Percentiles rank a stretch among this genome's conserved stretches.
phyloP scores from a whole-genome alignment of 805 yeast genomes.

The Lachancea thermotolerans region DNA sequence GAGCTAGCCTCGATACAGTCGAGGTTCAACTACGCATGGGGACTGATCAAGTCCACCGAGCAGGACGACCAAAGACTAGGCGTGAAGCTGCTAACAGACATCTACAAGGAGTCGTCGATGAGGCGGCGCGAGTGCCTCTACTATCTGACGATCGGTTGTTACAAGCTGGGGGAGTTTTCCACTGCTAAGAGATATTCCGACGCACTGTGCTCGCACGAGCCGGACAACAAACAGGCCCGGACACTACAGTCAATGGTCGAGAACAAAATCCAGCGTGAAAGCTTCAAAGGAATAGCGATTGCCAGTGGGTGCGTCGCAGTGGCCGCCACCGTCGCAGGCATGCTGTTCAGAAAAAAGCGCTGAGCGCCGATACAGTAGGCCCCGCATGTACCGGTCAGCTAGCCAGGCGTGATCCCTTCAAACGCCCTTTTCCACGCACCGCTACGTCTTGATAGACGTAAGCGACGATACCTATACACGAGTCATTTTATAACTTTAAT shows the following conservation, averaged over 20 bases:
- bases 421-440: too few species aligned
- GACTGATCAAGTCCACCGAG: slow-evolving; percentile 65
- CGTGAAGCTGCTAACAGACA: slow-evolving; percentile 60
- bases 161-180: slow-evolving; percentile 77
- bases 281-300: slow-evolving; percentile 80
- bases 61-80: slow-evolving; percentile 70
- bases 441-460: too few species aligned
- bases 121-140: slow-evolving; percentile 86
- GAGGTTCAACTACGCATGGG: slow-evolving; percentile 95
- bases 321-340: slow-evolving; percentile 52
- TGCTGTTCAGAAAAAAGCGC: slow-evolving; percentile 17
- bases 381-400: too few species aligned
- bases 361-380: background rate
- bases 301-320: slow-evolving; percentile 82
- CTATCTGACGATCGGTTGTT: slow-evolving; percentile 81
- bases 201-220: slow-evolving; percentile 69
- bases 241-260: slow-evolving; percentile 71
- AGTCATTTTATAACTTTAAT: too few species aligned
- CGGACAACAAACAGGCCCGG: slow-evolving; percentile 72
- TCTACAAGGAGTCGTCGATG: slow-evolving; percentile 68
- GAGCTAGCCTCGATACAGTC: slow-evolving; percentile 79
- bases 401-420: too few species aligned
- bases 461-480: too few species aligned
- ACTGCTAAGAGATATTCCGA: slow-evolving; percentile 85
- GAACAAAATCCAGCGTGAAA: slow-evolving; percentile 78